A percentile compares a stretch with the other conserved stretches of the same genome.
These are phyloP conservation scores for Talaromyces sp. DNA, from an alignment of 2,329 filamentous ascomycete species.

Conservation along the genomic window DNA sequence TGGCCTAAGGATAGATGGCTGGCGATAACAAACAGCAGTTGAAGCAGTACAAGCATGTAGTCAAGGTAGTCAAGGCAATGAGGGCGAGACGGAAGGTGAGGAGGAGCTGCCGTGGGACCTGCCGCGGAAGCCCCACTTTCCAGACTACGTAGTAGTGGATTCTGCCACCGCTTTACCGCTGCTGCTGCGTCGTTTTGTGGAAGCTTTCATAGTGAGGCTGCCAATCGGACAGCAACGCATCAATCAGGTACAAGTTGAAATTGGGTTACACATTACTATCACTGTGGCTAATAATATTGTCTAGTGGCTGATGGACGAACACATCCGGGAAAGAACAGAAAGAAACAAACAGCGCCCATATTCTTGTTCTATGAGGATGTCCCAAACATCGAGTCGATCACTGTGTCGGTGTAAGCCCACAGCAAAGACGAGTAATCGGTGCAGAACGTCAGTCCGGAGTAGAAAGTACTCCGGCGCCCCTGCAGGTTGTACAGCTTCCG, in stretches of 20 bases:
- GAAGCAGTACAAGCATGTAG: background rate
- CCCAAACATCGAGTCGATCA: background rate
- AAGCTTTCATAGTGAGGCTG: too few species aligned
- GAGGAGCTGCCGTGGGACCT: background rate
- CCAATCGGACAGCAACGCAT: background rate
- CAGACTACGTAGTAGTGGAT: too few species aligned
- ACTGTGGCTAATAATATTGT: background rate
- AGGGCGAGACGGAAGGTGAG: background rate
- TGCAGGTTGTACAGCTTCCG: conserved; percentile 34
- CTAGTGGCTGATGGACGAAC: background rate
- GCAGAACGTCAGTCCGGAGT: background rate
- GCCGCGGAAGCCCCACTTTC: background rate
- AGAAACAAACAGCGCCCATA: too few species aligned
- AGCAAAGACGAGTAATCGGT: background rate
- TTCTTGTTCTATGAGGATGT: background rate
- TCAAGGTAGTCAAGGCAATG: background rate
- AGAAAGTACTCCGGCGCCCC: conserved; percentile 13
- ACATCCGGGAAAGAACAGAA: background rate
- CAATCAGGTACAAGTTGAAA: background rate
- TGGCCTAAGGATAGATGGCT: background rate
- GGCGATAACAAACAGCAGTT: background rate
- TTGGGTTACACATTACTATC: background rate
- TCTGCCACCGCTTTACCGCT: too few species aligned
- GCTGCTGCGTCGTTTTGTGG: too few species aligned
- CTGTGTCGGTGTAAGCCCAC: background rate